A percentile compares a stretch with the other conserved stretches of the same genome.
These are phyloP conservation scores for Candida ipomoeae DNA, from an alignment of 805 yeast species.

Conservation along the genomic window DNA sequence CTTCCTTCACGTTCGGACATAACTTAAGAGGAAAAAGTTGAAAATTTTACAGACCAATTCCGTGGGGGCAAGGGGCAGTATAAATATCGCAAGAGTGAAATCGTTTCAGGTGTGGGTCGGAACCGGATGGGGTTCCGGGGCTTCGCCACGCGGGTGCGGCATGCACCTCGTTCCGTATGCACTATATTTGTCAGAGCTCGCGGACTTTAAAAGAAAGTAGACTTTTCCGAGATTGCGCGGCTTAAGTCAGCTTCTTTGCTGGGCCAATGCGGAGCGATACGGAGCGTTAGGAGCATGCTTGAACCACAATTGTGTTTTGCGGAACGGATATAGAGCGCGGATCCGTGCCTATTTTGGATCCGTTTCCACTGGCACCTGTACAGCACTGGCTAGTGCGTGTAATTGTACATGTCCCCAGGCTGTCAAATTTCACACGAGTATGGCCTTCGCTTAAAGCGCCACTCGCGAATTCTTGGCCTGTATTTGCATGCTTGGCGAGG, in stretches of 20 bases:
- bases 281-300: neutral
- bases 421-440: neutral
- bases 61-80: neutral
- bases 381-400: too few species aligned
- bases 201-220: neutral
- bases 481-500: neutral
- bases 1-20: slow-evolving; percentile 10
- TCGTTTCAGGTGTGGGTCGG: slow-evolving; percentile 2
- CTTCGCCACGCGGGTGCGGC: slow-evolving; percentile 1
- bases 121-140: neutral
- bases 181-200: neutral
- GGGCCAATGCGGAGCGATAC: too few species aligned
- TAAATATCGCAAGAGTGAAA: neutral
- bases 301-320: too few species aligned
- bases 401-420: neutral
- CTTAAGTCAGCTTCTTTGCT: neutral
- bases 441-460: neutral
- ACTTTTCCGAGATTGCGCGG: slow-evolving; percentile 3
- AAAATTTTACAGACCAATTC: neutral
- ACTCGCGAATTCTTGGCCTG: neutral
- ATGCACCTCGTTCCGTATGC: neutral
- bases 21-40: neutral
- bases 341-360: too few species aligned
- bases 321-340: too few species aligned
- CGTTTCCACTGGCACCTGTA: too few species aligned